Evolutionary conservation across 2,329 filamentous ascomycete genomes (phyloP), one percentile per base, ranked within the genome.

Genomic region (Akanthomyces lecanii): DNA sequence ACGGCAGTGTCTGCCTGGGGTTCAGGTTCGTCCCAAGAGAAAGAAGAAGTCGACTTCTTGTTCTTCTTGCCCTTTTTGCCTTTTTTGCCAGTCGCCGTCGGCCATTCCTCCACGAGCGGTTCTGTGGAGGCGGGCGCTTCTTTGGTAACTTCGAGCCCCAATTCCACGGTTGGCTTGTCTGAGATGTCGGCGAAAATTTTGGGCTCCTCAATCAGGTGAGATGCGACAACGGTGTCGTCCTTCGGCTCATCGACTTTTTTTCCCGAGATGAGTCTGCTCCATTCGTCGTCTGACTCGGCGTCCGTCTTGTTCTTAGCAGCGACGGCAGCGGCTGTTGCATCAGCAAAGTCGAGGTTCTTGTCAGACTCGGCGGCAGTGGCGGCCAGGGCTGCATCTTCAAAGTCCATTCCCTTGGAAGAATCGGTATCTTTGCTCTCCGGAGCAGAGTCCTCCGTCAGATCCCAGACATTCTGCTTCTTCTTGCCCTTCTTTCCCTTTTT

Each of bases 401-500:
- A 25, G 14, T 40, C 60, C 18, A 45, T 45, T 8, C 42, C 18
- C 25, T 38, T 53, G 18, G 58, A 23, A 54, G 21, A 36, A 28
- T 12, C 16, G n/a, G 28, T 16, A 2, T 52, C 61, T 10, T 56
- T 36, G 2, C 30, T 30, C 1, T 57, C 53, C 4, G 44, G 25
- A 18, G n/a, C 44, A 42, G 50, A 30, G 8, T 61, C 51, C 11
- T 38, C 64, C 54, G 28, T 67, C 65, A 44, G 21, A 10, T 67
- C 67, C 51, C 47, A 64, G 28, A 52, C 53, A 25, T 57, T 63
- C 42, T 55, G 60, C 8, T 63, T 65, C 45, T 69, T 75, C 52
- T 71, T 67, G 65, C 76, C 73, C 66, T 74, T 74, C 59, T 71
- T 74, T 61, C 73, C 75, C 66, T 74, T 74, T 64, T 75, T 73